Percentiles rank a stretch among this genome's conserved stretches.
Evolutionary conservation across 140 eudicot genomes (phyloP).

Genomic region (Oenanthe javanica): DNA sequence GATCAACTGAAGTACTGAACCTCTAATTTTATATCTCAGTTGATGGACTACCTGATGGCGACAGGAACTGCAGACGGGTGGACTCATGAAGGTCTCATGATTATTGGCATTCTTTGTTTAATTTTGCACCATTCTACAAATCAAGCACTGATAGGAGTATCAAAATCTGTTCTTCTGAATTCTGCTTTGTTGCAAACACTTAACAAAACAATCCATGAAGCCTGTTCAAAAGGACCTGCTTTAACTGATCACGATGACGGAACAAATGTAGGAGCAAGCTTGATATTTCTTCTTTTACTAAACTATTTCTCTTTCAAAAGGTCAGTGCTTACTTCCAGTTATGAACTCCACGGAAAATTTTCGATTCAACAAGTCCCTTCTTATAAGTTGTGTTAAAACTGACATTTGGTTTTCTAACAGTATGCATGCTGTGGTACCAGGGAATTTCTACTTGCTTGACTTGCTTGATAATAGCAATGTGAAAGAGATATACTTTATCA

Average conservation of each 20-base stretch:
- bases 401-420: slow-evolving; percentile 33
- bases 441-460: slow-evolving; percentile 36
- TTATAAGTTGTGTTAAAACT: neutral
- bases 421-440: slow-evolving; percentile 54
- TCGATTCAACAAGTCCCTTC: neutral
- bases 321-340: slow-evolving; percentile 26
- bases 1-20: neutral
- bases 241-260: slow-evolving; percentile 59
- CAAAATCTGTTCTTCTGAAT: slow-evolving; percentile 65
- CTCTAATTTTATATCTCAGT: slow-evolving; percentile 32
- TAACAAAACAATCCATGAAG: slow-evolving; percentile 36
- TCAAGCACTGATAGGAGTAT: slow-evolving; percentile 57
- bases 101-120: slow-evolving; percentile 54
- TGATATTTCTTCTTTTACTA: slow-evolving; percentile 54
- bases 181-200: slow-evolving; percentile 38
- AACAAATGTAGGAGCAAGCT: slow-evolving; percentile 49
- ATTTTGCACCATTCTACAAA: slow-evolving; percentile 72
- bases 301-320: slow-evolving; percentile 65
- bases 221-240: slow-evolving; percentile 69
- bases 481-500: slow-evolving; percentile 33
- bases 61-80: slow-evolving; percentile 38
- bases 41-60: slow-evolving; percentile 50
- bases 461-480: slow-evolving; percentile 29
- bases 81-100: slow-evolving; percentile 54
- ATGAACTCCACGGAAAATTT: no score